Evolutionary conservation across 192 early-diverging fungal species (phyloP), one percentile per base, ranked within the genome.

Genomic region (Coemansia sp.): DNA sequence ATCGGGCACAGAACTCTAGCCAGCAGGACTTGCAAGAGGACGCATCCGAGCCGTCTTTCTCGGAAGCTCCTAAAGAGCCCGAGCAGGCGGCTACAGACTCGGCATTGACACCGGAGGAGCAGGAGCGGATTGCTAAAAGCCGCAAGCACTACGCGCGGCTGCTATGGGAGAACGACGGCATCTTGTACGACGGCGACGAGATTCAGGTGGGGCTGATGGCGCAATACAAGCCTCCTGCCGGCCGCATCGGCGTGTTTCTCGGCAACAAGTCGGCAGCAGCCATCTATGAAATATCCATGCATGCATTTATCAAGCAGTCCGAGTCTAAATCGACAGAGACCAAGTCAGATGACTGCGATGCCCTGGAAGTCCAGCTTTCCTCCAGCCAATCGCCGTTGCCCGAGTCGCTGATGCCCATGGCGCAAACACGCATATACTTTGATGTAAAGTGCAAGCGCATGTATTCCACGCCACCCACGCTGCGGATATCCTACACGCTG

Each of bases 201-300:
- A 62, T 98, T 39, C 93, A 97, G 56, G 83, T 99, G 20, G 93
- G 93, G 10, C 52, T 98, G 46, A 94, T 97, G 53, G 85, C 90
- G 1, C 96, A 98, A 60, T 99, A 94, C 66, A 92, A 96, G 64
- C 84, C 84, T 14, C 83, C 91, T 9, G 77, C 90, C 7, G 97
- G 96, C 8, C 85, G 94, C 11, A 53, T 99, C 16, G 96, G 91
- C 45, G 58, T 99, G 20, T 99, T 93, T 56, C 82, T 91, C 48
- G 89, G 90, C 26, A 99, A 99, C 82, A 92, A 92, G 60, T 84
- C 90, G 0, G 81, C 83, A 3, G 75, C 73, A 8, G 76, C 86
- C 12, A 81, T 97, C 53, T 83, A 79, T 26, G 69, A 83, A 26
- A 71, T 90, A 6, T 75, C 81, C 1, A 79, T 91, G 16, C 58